Conservation (phyloP, 805 yeast species). For the Yarrowia bubula region DNA sequence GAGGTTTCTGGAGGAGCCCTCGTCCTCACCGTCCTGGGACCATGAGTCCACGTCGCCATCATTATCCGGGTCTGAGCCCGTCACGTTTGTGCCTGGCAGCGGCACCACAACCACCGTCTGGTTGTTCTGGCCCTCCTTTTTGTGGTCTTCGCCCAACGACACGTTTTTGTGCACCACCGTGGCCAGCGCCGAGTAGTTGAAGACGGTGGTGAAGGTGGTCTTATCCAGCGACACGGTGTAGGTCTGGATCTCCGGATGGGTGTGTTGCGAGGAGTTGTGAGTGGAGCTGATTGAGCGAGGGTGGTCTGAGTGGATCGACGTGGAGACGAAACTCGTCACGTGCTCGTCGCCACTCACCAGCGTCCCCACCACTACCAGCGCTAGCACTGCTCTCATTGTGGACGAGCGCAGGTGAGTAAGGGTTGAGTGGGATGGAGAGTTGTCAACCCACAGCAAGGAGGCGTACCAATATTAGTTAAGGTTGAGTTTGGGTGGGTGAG, state of each 20-base stretch:
- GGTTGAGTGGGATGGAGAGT: not conserved
- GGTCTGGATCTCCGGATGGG: not conserved
- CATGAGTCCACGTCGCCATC: conserved; percentile 24
- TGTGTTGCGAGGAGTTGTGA: not conserved
- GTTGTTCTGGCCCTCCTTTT: conserved; percentile 1
- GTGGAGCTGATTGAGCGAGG: not conserved
- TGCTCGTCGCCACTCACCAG: not conserved
- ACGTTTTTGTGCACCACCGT: not conserved
- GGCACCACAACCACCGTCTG: not conserved
- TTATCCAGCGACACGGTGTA: conserved; percentile 20
- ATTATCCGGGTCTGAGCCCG: conserved; percentile 6
- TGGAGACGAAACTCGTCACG: not conserved
- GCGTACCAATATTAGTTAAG: not conserved
- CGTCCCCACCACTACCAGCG: conserved; percentile 19
- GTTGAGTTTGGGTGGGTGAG: not conserved
- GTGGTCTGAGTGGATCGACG: not conserved
- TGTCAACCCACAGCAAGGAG: not conserved
- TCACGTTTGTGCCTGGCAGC: conserved; percentile 20
- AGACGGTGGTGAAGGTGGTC: conserved; percentile 21
- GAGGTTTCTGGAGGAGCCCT: conserved; percentile 18
- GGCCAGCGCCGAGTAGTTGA: conserved; percentile 11
- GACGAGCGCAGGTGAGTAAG: not conserved
- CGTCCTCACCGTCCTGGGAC: conserved; percentile 8
- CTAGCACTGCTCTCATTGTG: conserved; percentile 24
- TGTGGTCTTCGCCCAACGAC: not conserved